Base-by-base conservation (phyloP, 169 alveolate species). In the Plasmodium blacklocki region DNA sequence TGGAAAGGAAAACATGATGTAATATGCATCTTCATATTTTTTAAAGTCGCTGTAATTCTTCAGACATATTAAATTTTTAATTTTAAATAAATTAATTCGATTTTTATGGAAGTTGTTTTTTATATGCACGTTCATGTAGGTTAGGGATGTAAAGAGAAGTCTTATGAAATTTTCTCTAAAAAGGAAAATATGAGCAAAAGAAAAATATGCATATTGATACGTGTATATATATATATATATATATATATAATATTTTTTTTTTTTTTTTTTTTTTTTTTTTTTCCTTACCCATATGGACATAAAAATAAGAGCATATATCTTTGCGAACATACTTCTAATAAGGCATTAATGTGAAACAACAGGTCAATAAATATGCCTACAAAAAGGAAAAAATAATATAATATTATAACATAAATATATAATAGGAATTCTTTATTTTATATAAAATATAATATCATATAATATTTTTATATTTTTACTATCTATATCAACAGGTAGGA, bases 401-500 rank as follows among this genome's bases (percentile, higher is more conserved):
- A 7, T n/a, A 21, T 45, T 23, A 21, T 12, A 9, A 14, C 12
- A 60, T 18, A 52, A 18, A 15, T 18, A 14, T 56, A 14, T 56
- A 12, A 39, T 39, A 39, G 5, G 5, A 1, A 12, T 18, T 18
- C 19, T 2, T 15, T 19, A 9, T 74, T 15, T 56, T 56, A 56
- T 14, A 56, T 18, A 56, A 56, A 15, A 18, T 15, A 18, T 21
- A 15, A 14, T 56, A 14, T 56, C 1, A 39, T 39, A 39, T 39
- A 4, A 5, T 26, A 58, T 18, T 19, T 15, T 60, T 64, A 9
- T 54, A 15, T 54, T 3, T 52, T 74, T 47, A 83, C 91, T 68
- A 49, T 83, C 91, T 29, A 83, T 83, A n/a, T 83, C 91, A 26
- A 83, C 74, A 11, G 91, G 91, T 14, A 83, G 52, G 5, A 83